Base-by-base conservation (phyloP, 1,139 yeast species). In the Candida tropicalis region DNA sequence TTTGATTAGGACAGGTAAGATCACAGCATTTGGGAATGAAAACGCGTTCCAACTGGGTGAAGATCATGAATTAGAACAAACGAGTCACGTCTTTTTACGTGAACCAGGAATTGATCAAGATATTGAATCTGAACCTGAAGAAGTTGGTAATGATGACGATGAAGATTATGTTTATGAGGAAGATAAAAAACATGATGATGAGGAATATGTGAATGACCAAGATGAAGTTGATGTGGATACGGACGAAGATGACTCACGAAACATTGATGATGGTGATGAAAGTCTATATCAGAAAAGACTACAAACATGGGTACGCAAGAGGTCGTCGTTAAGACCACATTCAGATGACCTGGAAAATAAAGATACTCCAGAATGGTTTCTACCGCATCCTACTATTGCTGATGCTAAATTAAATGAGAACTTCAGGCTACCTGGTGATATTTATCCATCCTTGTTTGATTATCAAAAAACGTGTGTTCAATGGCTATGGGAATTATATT, bases 381-480 rank as follows among this genome's bases (percentile, higher is more conserved):
- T 76, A 54, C 87, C 95, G 0, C 96, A 91, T 62, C 97, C 97
- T 0, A 66, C 77, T 0, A 72, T 80, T 24, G 76, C 87, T 0
- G 98, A 90, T 59, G 90, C 96, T 0, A 71, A 76, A 5, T 65
- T 93, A 8, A 85, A 87, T 55, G 81, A 78, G 26, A 76, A 75
- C 9, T 90, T 85, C 60, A 77, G 70, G 47, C 70, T 93, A 0
- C 99, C 99, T 0, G 98, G 98, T 2, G 98, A 93, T 55, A 82
- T 93, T 1, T 88, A 85, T 59, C 85, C 95, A 0, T 77, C 91
- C 7, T 68, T 93, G 11, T 93, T 93, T 60, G 96, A 89, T 53
- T 95, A 93, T 59, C 99, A 93, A 56, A 87, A 88, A 56, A 93
- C 99, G 0, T 90, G 98, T 49, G 93, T 86, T 0, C 93, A 79